These are phyloP conservation scores for Theileria equi DNA, from an alignment of 169 alveolate species.

Conservation along the genomic window DNA sequence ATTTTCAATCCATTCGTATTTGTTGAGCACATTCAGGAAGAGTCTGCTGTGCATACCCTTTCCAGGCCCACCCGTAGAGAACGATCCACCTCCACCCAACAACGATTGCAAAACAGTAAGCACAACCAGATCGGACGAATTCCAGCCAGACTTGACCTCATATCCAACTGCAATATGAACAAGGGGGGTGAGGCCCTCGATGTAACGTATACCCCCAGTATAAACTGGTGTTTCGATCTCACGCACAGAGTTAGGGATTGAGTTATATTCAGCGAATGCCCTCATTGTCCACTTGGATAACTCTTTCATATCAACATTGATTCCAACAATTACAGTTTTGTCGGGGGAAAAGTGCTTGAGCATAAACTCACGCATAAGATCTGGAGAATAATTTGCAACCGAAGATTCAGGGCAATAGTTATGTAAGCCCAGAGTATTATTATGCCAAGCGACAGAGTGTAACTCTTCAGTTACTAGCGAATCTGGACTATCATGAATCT, in stretches of 20 bases:
- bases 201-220: constrained; percentile 84
- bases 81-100: constrained; percentile 91
- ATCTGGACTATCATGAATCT: constrained; percentile 72
- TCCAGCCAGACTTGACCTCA: constrained; percentile 76
- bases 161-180: constrained; percentile 82
- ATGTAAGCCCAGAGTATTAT: constrained; percentile 82
- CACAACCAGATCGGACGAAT: constrained; percentile 74
- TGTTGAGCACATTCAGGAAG: constrained; percentile 80
- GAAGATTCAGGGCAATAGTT: constrained; percentile 67
- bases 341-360: constrained; percentile 83
- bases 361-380: constrained; percentile 78
- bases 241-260: constrained; percentile 75
- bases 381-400: constrained; percentile 74
- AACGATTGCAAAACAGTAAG: constrained; percentile 80
- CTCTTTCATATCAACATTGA: constrained; percentile 79
- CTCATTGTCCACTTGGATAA: constrained; percentile 81
- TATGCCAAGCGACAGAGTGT: constrained; percentile 85
- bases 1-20: constrained; percentile 82
- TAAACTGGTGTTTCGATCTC: constrained; percentile 69
- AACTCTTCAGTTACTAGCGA: constrained; percentile 77
- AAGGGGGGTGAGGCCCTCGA: constrained; percentile 76
- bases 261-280: constrained; percentile 83
- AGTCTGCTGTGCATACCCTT: constrained; percentile 88
- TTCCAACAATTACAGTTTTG: constrained; percentile 74
- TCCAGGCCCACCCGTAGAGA: constrained; percentile 91